These are phyloP conservation scores for Saccharomyces jurei DNA, from an alignment of 805 yeast genomes.

Conservation along the genomic window DNA sequence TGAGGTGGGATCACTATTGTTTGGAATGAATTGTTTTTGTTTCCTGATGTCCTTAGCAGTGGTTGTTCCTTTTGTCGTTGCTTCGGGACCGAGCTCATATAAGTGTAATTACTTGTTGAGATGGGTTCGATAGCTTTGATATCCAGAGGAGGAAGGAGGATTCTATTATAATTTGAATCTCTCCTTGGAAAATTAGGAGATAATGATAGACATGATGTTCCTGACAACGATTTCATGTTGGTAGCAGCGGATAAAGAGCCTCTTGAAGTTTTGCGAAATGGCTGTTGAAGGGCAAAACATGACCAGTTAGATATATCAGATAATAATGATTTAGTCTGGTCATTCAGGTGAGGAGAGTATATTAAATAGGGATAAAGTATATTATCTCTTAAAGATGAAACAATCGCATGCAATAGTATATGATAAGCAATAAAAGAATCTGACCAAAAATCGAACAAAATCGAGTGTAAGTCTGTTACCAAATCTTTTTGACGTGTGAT, in stretches of 20 bases:
- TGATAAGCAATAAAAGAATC: not conserved
- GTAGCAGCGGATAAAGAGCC: not conserved
- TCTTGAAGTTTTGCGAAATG: not conserved
- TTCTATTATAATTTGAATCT: not conserved
- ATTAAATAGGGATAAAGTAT: not conserved
- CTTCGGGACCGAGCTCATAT: not conserved
- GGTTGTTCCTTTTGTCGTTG: not conserved
- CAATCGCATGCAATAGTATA: not conserved
- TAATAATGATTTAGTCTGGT: not conserved
- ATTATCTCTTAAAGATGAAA: not conserved
- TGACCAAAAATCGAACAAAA: not conserved
- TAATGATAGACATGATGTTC: not conserved
- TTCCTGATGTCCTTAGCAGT: not conserved
- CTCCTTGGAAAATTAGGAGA: not conserved
- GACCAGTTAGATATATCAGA: not conserved
- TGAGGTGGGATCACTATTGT: not conserved
- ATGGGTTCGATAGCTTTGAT: not conserved
- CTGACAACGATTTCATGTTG: not conserved
- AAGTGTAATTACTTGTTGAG: not conserved
- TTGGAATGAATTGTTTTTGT: not conserved
- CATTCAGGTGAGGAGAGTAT: not conserved
- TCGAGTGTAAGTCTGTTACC: not conserved
- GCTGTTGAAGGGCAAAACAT: not conserved
- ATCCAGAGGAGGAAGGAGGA: not conserved
- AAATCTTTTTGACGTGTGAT: not conserved